Evolutionary conservation across 2,329 filamentous ascomycete species (phyloP), one percentile per base, ranked within the genome.

Genomic region (Sporothrix schenckii): DNA sequence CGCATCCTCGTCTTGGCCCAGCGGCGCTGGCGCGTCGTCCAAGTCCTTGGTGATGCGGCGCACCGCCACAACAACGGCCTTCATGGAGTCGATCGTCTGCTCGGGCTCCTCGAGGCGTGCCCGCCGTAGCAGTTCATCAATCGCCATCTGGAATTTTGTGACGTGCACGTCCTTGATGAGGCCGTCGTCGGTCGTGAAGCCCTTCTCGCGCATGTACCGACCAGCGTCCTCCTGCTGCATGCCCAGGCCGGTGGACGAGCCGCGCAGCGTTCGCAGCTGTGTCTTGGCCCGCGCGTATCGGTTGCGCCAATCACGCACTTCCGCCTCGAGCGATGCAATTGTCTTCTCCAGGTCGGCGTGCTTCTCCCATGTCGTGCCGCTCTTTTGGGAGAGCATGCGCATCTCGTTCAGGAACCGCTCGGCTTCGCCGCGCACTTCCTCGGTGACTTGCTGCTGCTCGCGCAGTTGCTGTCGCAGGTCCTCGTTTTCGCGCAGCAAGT

Each of bases 81-180:
- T 97, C 89, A 97, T 94, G 75, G 91, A 88, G 58, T 95, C 91
- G 65, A 96, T 89, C 47, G 95, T 89, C 74, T 87, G 87, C 60
- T 90, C 87, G 0, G 93, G 88, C 68, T 91, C 87, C n/a, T 91
- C 88, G 47, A 85, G 85, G 66, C 94, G 89, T 21, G 93, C 93
- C 53, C 86, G 87, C 73, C 90, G 90, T 49, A 99, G 84, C 52
- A 98, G 85, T 76, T 98, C 94, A 77, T 99, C 94, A 72, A 99
- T 92, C 27, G 93, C 88, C 72, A 98, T 90, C 79, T 99, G 95
- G 82, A 97, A 98, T 77, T 92, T 94, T 66, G 94, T 97, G 74
- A 99, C 89, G 78, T 97, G 92, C 14, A 97, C 87, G 79, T 97
- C 95, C 80, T 92, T 94, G 75, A 99, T 89, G 27, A 95, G 79